These are phyloP conservation scores for Nicotiana attenuata DNA, from an alignment of 257 asterid genomes.

Conservation along the genomic window DNA sequence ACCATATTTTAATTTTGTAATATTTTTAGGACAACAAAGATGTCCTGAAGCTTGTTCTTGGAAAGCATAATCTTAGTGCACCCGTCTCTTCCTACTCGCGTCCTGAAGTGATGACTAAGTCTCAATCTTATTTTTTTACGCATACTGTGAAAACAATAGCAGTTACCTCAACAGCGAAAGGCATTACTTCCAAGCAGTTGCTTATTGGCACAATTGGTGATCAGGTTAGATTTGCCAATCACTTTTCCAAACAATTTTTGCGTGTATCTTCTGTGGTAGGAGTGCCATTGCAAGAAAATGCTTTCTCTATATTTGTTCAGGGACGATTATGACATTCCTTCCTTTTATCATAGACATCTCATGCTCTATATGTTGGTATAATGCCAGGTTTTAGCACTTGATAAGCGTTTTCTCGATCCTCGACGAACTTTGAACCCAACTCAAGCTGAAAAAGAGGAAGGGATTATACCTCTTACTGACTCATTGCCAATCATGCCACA, in stretches of 20 bases:
- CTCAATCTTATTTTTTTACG: constrained; percentile 82
- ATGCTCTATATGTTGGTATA: constrained; percentile 8
- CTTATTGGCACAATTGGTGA: constrained; percentile 93
- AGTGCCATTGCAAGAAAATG: neutral
- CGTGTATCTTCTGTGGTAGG: neutral
- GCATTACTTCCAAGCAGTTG: constrained; percentile 93
- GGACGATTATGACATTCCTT: neutral
- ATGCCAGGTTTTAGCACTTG: constrained; percentile 93
- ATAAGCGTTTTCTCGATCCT: constrained; percentile 90
- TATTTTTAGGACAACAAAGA: constrained; percentile 85
- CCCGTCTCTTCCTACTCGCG: constrained; percentile 88
- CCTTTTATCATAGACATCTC: neutral
- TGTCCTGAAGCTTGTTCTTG: constrained; percentile 77
- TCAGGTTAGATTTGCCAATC: constrained; percentile 50
- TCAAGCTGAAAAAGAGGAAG: constrained; percentile 98
- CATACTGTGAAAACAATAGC: constrained; percentile 79
- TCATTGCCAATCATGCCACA: constrained; percentile 91
- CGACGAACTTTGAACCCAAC: constrained; percentile 88
- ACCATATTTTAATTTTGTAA: constrained; percentile 15
- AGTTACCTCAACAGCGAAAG: constrained; percentile 89
- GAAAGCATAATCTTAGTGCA: constrained; percentile 85
- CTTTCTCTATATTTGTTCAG: neutral
- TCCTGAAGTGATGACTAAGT: constrained; percentile 74
- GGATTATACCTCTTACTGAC: constrained; percentile 92
- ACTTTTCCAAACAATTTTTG: neutral